Evolutionary conservation across 2,329 filamentous ascomycete genomes (phyloP).

Genomic region (Botrytis tulipae): DNA sequence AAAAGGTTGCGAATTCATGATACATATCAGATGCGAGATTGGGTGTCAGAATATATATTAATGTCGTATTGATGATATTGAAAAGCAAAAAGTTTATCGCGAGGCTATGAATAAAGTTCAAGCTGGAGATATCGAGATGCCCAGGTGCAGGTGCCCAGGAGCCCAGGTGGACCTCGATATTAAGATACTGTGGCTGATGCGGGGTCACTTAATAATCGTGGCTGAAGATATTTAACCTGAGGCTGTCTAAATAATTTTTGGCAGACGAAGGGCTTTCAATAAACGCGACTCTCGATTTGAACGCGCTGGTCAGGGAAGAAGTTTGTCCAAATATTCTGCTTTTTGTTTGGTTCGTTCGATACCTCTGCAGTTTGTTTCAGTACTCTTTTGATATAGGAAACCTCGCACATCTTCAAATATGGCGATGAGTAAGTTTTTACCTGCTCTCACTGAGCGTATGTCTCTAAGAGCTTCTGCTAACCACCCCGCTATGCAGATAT

Average conservation of each 20-base stretch:
- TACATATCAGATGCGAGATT: neutral
- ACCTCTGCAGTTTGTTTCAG: constrained; percentile 12
- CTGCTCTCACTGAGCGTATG: constrained; percentile 27
- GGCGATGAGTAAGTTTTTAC: constrained; percentile 56
- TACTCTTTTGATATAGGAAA: constrained; percentile 23
- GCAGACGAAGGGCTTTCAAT: constrained; percentile 25
- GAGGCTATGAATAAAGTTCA: neutral
- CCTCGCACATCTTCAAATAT: constrained; percentile 44
- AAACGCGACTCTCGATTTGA: constrained; percentile 29
- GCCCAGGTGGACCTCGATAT: too few species aligned
- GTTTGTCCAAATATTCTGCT: constrained; percentile 10
- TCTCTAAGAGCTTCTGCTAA: constrained; percentile 33
- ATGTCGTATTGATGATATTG: neutral
- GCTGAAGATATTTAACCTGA: neutral
- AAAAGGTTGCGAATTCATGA: neutral
- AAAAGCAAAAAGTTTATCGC: neutral
- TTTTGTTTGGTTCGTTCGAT: constrained; percentile 10
- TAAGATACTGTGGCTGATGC: neutral
- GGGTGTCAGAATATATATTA: neutral
- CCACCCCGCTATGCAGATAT: constrained; percentile 56
- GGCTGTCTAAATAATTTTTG: constrained; percentile 23
- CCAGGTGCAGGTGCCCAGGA: too few species aligned
- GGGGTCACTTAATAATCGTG: constrained; percentile 2
- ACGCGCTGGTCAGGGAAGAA: constrained; percentile 28
- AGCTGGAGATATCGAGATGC: neutral